Evolutionary conservation across 2,329 filamentous ascomycete genomes (phyloP), one percentile per base, ranked within the genome.

Genomic region (Colletotrichum sp.): DNA sequence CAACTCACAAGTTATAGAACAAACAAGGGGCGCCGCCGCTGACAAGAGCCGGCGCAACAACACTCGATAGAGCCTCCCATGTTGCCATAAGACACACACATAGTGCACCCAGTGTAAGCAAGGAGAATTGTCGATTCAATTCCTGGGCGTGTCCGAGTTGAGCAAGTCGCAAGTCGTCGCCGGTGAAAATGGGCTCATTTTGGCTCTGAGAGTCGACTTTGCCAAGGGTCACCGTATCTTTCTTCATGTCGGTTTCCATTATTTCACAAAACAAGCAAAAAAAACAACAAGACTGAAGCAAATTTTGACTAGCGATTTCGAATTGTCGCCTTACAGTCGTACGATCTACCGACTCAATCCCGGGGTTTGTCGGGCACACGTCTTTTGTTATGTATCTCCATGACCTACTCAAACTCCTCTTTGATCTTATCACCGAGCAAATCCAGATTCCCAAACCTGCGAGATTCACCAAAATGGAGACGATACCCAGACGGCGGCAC

Each of bases 21-120:
- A 88, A 78, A 76, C 86, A 88, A 3, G 86, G 86, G 1, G 87
- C 86, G 36, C 88, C 87, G 0, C 88, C 88, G 64, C 84, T 87
- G 3, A 83, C 83, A 60, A 89, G 77, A 7, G 87, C 88, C 7
- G 83, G 83, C 6, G 86, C 84, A 16, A 90, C 82, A 8, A 89
- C 88, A 2, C 85, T 86, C 0, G 86, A 86, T 5, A 89, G 78
- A 1, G 88, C 88, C 74, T 90, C 88, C 88, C 88, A 90, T 8
- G 88, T 89, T 55, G 85, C 88, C 87, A 89, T 89, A 59, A 90
- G 81, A 69, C 87, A 88, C 9, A 89, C 79, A 60, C 87, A 86
- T 8, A 90, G 80, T 7, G 84, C 83, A 16, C 84, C 84, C 4
- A 90, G 81, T 1, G 88, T 87, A 79, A 85, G 86, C 2, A 89